Conservation (phyloP, 2,329 filamentous ascomycete species). For the Ophiostoma montium region DNA sequence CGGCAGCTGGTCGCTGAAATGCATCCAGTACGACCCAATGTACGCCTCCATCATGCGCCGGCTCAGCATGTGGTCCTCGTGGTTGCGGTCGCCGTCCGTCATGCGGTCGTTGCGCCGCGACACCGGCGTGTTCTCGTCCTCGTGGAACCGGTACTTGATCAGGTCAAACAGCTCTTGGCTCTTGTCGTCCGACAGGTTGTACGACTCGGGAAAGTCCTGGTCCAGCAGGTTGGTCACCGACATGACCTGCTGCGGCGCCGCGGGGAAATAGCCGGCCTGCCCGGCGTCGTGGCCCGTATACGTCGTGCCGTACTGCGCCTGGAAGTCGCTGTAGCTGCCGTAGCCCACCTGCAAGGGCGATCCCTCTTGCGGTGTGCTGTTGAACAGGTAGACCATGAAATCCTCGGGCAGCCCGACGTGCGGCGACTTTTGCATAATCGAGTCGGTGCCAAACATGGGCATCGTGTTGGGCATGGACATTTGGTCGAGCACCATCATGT, state of each 20-base stretch:
- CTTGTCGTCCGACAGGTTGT: slow-evolving; percentile 75
- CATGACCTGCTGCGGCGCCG: slow-evolving; percentile 65
- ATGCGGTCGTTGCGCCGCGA: slow-evolving; percentile 64
- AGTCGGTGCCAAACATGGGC: slow-evolving; percentile 76
- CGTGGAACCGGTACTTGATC: slow-evolving; percentile 69
- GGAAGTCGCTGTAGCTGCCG: slow-evolving; percentile 29
- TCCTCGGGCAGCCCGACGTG: slow-evolving; percentile 75
- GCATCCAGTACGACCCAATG: slow-evolving; percentile 83
- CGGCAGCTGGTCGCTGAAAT: slow-evolving; percentile 87
- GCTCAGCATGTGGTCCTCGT: slow-evolving; percentile 56
- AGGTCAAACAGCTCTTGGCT: slow-evolving; percentile 70
- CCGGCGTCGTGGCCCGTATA: slow-evolving; percentile 34
- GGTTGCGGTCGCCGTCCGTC: slow-evolving; percentile 61
- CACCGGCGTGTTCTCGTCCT: slow-evolving; percentile 59
- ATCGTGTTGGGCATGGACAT: slow-evolving; percentile 55
- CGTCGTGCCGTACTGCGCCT: slow-evolving; percentile 32
- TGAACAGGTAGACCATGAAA: slow-evolving; percentile 75
- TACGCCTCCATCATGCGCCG: slow-evolving; percentile 93
- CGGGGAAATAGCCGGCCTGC: slow-evolving; percentile 41
- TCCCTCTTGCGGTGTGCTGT: slow-evolving; percentile 39
- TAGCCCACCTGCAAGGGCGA: slow-evolving; percentile 39
- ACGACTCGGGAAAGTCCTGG: slow-evolving; percentile 63
- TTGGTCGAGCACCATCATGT: slow-evolving; percentile 48
- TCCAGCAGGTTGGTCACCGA: slow-evolving; percentile 76
- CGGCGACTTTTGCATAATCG: slow-evolving; percentile 66